Conservation (phyloP, 202 grass and related monocot genomes). For the Zizania palustris region DNA sequence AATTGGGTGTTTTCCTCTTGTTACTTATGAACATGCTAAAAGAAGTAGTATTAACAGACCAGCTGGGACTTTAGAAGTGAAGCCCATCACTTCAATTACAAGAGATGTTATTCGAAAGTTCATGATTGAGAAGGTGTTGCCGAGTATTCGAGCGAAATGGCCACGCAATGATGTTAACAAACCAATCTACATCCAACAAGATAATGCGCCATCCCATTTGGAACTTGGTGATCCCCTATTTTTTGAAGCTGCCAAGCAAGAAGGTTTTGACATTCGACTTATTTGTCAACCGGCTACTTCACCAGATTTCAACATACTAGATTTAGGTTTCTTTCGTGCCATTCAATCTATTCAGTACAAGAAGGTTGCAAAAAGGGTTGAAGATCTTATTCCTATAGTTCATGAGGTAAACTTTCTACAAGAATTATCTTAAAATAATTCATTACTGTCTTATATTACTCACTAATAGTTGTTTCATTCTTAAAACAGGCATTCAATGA, state of each 20-base stretch:
- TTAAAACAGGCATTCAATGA: neutral
- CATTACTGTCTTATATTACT: neutral
- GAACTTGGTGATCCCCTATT: neutral
- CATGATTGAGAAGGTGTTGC: neutral
- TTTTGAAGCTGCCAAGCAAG: neutral
- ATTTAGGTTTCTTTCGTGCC: conserved; percentile 2
- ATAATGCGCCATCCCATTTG: neutral
- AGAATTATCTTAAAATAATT: no score
- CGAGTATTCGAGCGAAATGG: neutral
- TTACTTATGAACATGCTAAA: neutral
- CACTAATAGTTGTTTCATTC: neutral
- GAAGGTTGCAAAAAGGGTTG: neutral
- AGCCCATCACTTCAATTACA: neutral
- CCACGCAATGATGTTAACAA: neutral
- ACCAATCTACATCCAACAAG: neutral
- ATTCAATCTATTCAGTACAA: conserved; percentile 10
- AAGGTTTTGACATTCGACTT: neutral
- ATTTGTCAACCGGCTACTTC: neutral
- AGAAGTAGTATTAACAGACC: neutral
- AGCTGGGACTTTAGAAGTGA: neutral
- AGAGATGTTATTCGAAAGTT: neutral
- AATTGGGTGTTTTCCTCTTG: neutral
- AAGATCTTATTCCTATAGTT: neutral
- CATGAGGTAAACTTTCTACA: neutral
- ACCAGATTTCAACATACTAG: neutral